Conservation (phyloP, 768 basidiomycete species). For the Kockovaella imperatae region DNA sequence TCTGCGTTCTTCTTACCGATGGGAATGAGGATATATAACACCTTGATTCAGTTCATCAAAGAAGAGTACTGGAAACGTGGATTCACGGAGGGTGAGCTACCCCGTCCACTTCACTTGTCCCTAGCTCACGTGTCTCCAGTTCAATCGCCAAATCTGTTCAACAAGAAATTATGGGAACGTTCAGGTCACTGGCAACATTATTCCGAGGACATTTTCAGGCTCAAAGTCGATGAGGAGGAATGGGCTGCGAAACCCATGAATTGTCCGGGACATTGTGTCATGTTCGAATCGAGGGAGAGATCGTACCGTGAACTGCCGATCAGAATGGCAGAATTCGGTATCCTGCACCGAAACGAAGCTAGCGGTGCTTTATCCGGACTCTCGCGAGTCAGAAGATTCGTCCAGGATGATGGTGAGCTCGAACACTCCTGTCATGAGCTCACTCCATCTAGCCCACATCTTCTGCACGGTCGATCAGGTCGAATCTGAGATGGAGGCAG, state of each 20-base stretch:
- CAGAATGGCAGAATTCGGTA: constrained; percentile 97
- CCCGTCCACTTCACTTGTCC: background rate
- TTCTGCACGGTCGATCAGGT: constrained; percentile 94
- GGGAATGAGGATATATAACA: constrained; percentile 93
- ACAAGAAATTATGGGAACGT: constrained; percentile 93
- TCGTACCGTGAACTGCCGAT: constrained; percentile 92
- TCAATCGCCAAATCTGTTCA: constrained; percentile 96
- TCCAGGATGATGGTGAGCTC: constrained; percentile 73
- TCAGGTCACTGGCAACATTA: constrained; percentile 99
- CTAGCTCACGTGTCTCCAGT: constrained; percentile 54
- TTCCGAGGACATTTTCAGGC: constrained; percentile 92
- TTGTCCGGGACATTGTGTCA: constrained; percentile 88
- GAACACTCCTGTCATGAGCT: background rate
- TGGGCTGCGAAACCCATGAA: constrained; percentile 99
- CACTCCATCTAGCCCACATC: constrained; percentile 61
- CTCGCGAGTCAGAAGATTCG: constrained; percentile 86
- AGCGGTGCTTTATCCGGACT: constrained; percentile 87
- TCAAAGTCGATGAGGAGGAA: constrained; percentile 90
- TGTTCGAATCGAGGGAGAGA: constrained; percentile 89
- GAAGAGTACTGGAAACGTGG: constrained; percentile 92
- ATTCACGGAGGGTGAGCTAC: constrained; percentile 72
- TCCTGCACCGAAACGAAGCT: constrained; percentile 93
- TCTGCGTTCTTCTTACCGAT: constrained; percentile 95
- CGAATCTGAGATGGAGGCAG: constrained; percentile 69
- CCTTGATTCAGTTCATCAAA: constrained; percentile 80